phyloP scores from a whole-genome alignment of 2,329 filamentous ascomycete species.

The Colletotrichum limetticola region DNA sequence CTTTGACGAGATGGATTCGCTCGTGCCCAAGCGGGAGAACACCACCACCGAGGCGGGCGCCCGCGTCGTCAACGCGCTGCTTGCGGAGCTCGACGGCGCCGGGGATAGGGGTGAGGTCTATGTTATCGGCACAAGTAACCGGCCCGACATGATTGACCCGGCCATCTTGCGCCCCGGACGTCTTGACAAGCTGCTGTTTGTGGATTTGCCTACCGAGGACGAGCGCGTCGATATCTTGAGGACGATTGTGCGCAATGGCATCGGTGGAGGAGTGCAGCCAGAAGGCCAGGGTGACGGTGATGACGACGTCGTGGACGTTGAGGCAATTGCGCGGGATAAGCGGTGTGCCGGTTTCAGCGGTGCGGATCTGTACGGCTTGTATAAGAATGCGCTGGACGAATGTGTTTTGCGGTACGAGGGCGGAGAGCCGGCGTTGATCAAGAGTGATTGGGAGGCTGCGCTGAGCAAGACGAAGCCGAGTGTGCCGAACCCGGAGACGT shows the following conservation, averaged over 20 bases:
- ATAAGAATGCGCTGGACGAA: conserved; percentile 58
- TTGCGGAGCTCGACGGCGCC: conserved; percentile 93
- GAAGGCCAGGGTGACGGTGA: conserved; percentile 39
- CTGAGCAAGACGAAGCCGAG: conserved; percentile 60
- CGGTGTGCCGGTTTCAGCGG: conserved; percentile 83
- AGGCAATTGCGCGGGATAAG: conserved; percentile 71
- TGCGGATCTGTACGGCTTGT: conserved; percentile 65
- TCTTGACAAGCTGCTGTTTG: conserved; percentile 87
- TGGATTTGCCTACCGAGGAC: conserved; percentile 82
- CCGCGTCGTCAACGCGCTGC: conserved; percentile 92
- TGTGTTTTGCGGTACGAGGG: conserved; percentile 44
- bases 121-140: conserved; percentile 93
- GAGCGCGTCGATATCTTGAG: conserved; percentile 88
- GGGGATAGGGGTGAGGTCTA: conserved; percentile 86
- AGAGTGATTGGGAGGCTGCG: conserved; percentile 64
- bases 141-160: conserved; percentile 95
- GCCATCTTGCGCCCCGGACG: conserved; percentile 94
- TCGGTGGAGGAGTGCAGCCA: conserved; percentile 41
- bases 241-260: conserved; percentile 68
- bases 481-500: conserved; percentile 58
- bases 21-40: conserved; percentile 86
- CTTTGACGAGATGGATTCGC: conserved; percentile 95
- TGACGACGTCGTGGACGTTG: conserved; percentile 59
- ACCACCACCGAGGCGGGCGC: conserved; percentile 83
- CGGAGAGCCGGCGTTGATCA: conserved; percentile 45